Base-by-base conservation (phyloP, 257 asterid species). In the Dorcoceras hygrometricum region DNA sequence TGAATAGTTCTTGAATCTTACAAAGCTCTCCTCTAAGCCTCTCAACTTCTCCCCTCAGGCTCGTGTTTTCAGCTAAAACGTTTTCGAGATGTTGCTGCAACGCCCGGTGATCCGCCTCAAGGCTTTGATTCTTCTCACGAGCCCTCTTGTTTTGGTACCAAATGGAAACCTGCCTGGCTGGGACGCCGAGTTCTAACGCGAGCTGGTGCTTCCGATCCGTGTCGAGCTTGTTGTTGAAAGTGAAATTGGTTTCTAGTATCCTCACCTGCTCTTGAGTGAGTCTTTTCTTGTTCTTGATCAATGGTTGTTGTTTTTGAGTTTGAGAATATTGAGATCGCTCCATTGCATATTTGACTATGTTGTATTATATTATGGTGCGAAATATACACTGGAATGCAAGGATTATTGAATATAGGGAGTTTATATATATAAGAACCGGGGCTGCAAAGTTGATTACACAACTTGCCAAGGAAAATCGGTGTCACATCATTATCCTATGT, bases 121-220 rank as follows among this genome's bases (percentile, higher is more conserved):
- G 88, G 63, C 82, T 84, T 32, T 87, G 90, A 5, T 65, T 79
- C 81, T 80, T 89, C 78, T 82, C 84, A 0, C 96, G 71, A 1
- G 95, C 92, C 0, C 96, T 86, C 78, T 75, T 84, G 71, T 89
- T 89, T 22, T 87, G 95, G 74, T 84, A 89, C 92, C 96, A 89
- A 26, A 87, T 74, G 1, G 92, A 89, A 0, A 89, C 77, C 20
- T 89, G 93, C 6, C 92, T 64, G 0, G 87, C 80, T 14, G 92
- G 89, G 19, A 84, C 54, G 0, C 87, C 92, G 0, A 87, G 86
- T 71, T 83, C 82, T 5, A 50, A 64, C 0, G 95, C 86, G 0
- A 89, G 89, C 31, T 76, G 87, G 3, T 67, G 57, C 60, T 83
- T 87, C 5, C 76, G 74, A 23, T 83, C 85, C 3, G 90, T 73